Evolutionary conservation across 2,329 filamentous ascomycete species (phyloP).

Genomic region (Exophiala alcalophila): DNA sequence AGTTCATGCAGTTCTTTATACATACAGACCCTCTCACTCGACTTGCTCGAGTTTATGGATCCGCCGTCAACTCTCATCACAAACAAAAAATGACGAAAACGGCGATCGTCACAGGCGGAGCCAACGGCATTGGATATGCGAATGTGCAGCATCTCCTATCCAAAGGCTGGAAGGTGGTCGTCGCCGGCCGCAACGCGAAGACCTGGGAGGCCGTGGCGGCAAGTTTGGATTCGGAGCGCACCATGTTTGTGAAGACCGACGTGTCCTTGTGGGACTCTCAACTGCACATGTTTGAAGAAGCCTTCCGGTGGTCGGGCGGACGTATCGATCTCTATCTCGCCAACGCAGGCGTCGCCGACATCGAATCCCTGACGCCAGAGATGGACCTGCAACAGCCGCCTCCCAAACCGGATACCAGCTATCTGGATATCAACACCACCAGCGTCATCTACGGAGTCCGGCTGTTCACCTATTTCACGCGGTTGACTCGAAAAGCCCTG

Average conservation of each 20-base stretch:
- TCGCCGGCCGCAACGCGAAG: not conserved
- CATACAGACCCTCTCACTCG: no score
- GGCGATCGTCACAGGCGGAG: constrained; percentile 51
- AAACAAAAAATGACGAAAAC: constrained; percentile 33
- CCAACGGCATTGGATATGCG: constrained; percentile 49
- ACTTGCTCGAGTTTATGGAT: no score
- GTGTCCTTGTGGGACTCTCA: constrained; percentile 1
- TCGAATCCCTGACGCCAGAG: constrained; percentile 43
- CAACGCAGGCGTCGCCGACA: constrained; percentile 60
- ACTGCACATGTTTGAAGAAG: not conserved
- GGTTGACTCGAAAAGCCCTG: not conserved
- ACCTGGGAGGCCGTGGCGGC: not conserved
- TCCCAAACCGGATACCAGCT: not conserved
- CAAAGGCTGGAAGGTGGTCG: not conserved
- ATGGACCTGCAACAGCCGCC: not conserved
- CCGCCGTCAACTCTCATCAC: no score
- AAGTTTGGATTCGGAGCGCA: not conserved
- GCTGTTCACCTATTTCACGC: not conserved
- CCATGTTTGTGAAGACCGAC: not conserved
- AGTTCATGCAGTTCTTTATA: no score
- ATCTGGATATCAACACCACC: not conserved
- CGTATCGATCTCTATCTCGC: constrained; percentile 47
- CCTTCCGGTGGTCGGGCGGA: not conserved
- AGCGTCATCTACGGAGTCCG: not conserved
- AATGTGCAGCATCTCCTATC: constrained; percentile 41